These are phyloP conservation scores for Theileria sp. DNA, from an alignment of 169 alveolate species.

Conservation along the genomic window DNA sequence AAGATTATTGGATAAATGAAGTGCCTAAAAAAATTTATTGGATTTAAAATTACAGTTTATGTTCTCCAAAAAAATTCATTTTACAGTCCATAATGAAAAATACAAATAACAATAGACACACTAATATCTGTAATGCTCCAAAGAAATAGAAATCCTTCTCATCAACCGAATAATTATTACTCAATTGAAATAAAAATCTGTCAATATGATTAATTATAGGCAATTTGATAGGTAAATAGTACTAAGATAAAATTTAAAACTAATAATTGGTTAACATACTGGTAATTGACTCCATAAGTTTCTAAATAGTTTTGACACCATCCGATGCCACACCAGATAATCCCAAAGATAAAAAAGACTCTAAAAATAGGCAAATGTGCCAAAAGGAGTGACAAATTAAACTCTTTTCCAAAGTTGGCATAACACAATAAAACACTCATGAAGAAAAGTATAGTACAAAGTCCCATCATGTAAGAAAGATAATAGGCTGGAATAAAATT, in stretches of 20 bases:
- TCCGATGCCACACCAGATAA: conserved; percentile 74
- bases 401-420: conserved; percentile 32
- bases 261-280: too few species aligned
- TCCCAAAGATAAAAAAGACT: conserved; percentile 59
- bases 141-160: conserved; percentile 64
- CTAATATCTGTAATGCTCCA: conserved; percentile 70
- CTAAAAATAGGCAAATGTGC: conserved; percentile 67
- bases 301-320: conserved; percentile 75
- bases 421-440: conserved; percentile 44
- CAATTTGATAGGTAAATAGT: not conserved
- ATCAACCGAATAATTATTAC: conserved; percentile 69
- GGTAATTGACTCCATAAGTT: conserved; percentile 77
- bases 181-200: conserved; percentile 68
- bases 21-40: conserved; percentile 4
- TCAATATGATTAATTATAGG: not conserved
- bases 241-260: too few species aligned
- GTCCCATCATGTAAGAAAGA: conserved; percentile 54
- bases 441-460: conserved; percentile 57
- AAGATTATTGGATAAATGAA: conserved; percentile 36
- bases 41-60: not conserved
- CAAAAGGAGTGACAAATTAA: conserved; percentile 39
- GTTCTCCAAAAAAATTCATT: conserved; percentile 24
- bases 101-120: conserved; percentile 66
- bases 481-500: conserved; percentile 44
- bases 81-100: conserved; percentile 69